Evolutionary conservation across 306 rosid genomes (phyloP).

Genomic region (Crotalaria pallida): DNA sequence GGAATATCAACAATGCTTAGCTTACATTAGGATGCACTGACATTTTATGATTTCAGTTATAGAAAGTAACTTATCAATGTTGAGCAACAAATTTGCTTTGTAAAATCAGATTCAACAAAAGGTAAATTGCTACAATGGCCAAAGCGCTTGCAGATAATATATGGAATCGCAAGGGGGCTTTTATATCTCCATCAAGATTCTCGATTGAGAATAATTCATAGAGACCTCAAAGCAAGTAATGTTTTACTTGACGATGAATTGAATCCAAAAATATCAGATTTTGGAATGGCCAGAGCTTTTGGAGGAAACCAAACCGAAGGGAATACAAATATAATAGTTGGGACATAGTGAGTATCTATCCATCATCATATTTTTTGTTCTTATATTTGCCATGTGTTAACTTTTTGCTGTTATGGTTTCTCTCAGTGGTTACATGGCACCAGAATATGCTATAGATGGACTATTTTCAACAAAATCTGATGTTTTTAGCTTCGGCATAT

Average conservation of each 20-base stretch:
- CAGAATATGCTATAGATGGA: conserved; percentile 40
- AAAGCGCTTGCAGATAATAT: conserved; percentile 27
- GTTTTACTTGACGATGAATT: conserved; percentile 30
- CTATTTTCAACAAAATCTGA: conserved; percentile 29
- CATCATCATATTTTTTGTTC: neutral
- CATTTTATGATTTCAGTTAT: neutral
- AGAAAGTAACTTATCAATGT: neutral
- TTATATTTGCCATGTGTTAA: neutral
- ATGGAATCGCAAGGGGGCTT: conserved; percentile 17
- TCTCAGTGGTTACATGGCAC: conserved; percentile 42
- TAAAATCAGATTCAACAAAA: conserved; percentile 18
- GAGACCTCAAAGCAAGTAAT: conserved; percentile 35
- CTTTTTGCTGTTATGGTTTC: neutral
- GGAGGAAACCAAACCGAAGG: conserved; percentile 30
- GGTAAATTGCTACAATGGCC: conserved; percentile 28
- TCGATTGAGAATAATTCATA: conserved; percentile 23
- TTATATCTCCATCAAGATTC: conserved; percentile 38
- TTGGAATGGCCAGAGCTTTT: conserved; percentile 35
- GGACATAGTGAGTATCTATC: conserved; percentile 27
- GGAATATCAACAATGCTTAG: neutral
- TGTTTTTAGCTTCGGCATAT: conserved; percentile 17
- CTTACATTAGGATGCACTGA: neutral
- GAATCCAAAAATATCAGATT: conserved; percentile 34
- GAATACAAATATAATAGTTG: conserved; percentile 33
- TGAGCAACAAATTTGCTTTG: neutral